phyloP scores from a whole-genome alignment of 257 asterid species.

The Thymus quinquecostatus region DNA sequence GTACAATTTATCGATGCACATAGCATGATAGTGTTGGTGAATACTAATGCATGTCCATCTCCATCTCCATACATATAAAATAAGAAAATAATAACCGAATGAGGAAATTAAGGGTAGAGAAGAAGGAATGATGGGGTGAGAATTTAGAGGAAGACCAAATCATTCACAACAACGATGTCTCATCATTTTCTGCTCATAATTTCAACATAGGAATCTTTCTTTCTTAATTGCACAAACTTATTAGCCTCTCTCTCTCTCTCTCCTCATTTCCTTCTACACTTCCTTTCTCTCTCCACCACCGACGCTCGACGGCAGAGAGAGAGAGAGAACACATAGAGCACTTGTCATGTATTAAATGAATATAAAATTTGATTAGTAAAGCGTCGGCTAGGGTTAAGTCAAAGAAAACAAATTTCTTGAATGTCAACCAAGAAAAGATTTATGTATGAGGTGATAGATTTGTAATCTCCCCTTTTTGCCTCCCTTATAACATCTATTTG shows the following conservation, averaged over 20 bases:
- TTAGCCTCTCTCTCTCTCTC: not conserved
- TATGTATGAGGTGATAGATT: not conserved
- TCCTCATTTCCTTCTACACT: not conserved
- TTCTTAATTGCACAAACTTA: not conserved
- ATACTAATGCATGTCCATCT: not conserved
- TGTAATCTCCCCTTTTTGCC: slow-evolving; percentile 7
- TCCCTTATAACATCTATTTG: not conserved
- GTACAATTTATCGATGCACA: no score
- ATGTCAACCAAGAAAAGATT: slow-evolving; percentile 14
- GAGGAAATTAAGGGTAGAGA: slow-evolving; percentile 32
- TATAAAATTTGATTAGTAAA: no score
- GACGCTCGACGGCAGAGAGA: not conserved
- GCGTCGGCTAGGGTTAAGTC: slow-evolving; percentile 11
- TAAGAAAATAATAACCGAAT: not conserved
- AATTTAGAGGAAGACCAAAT: slow-evolving; percentile 49
- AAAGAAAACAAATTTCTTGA: not conserved
- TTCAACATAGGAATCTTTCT: slow-evolving; percentile 36
- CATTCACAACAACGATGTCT: slow-evolving; percentile 39
- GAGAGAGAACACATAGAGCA: not conserved
- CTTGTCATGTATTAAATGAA: not conserved
- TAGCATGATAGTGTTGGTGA: not conserved
- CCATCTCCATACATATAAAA: not conserved
- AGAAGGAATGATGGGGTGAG: slow-evolving; percentile 43
- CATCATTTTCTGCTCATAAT: slow-evolving; percentile 46
- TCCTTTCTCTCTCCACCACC: not conserved